Conservation (phyloP, 371 early-diverging fungal genomes). For the Sporodiniella umbellata region DNA sequence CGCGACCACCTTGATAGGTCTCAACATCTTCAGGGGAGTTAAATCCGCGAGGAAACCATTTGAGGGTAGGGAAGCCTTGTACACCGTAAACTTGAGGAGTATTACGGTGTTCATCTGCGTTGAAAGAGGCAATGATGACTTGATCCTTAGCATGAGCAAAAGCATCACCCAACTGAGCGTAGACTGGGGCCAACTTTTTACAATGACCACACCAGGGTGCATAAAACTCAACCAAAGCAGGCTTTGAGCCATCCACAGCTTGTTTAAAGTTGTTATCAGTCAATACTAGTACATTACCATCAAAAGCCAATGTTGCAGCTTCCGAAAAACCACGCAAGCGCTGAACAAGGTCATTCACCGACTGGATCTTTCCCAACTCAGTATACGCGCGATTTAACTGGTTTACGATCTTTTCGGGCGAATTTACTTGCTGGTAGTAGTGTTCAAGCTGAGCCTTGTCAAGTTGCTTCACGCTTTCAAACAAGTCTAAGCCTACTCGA, state of each 20-base stretch:
- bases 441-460: slow-evolving; percentile 41
- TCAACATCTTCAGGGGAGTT: slow-evolving; percentile 58
- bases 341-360: slow-evolving; percentile 43
- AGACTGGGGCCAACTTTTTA: slow-evolving; percentile 83
- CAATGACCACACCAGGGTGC: slow-evolving; percentile 96
- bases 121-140: slow-evolving; percentile 87
- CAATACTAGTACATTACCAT: slow-evolving; percentile 56
- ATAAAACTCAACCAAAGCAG: slow-evolving; percentile 93
- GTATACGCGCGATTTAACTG: slow-evolving; percentile 52
- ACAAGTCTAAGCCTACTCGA: slow-evolving; percentile 51
- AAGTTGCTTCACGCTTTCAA: slow-evolving; percentile 48
- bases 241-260: slow-evolving; percentile 81
- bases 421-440: slow-evolving; percentile 35
- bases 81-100: slow-evolving; percentile 72
- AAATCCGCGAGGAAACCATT: slow-evolving; percentile 88
- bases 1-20: slow-evolving; percentile 82
- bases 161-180: slow-evolving; percentile 77
- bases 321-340: slow-evolving; percentile 27
- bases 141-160: slow-evolving; percentile 65
- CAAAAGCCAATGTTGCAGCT: slow-evolving; percentile 18
- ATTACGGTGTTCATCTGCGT: slow-evolving; percentile 83
- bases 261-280: slow-evolving; percentile 75
- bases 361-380: slow-evolving; percentile 50
- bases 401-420: slow-evolving; percentile 46
- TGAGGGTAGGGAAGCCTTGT: slow-evolving; percentile 88